Evolutionary conservation across 2,329 filamentous ascomycete species (phyloP).

Genomic region (Lachnellula arida): DNA sequence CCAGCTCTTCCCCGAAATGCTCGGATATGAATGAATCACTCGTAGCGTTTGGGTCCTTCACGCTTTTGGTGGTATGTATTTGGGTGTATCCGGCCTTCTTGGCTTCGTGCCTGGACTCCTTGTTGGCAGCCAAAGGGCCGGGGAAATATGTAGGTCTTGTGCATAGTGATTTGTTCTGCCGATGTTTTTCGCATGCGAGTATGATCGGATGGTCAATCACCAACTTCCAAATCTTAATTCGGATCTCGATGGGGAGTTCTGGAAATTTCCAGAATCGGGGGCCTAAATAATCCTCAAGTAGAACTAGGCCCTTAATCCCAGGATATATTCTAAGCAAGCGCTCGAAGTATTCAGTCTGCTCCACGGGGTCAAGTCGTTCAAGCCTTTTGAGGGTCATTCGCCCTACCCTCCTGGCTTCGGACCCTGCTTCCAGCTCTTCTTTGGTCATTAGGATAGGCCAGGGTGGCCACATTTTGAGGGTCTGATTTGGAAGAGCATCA

Average conservation of each 20-base stretch:
- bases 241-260: neutral
- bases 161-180: neutral
- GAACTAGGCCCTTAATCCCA: neutral
- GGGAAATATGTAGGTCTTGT: neutral
- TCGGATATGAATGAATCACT: neutral
- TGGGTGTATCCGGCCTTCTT: neutral
- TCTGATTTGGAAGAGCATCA: too few species aligned
- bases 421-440: too few species aligned
- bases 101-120: neutral
- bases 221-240: neutral
- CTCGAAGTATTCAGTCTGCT: too few species aligned
- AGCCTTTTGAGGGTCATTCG: too few species aligned
- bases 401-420: too few species aligned
- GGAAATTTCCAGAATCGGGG: neutral
- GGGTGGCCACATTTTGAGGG: too few species aligned
- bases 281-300: neutral
- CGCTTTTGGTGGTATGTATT: neutral
- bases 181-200: neutral
- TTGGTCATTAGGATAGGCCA: too few species aligned
- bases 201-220: neutral
- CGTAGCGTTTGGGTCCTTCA: neutral
- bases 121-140: neutral
- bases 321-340: too few species aligned
- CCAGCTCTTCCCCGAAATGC: too few species aligned
- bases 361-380: too few species aligned